These are phyloP conservation scores for Penicillium italicum DNA, from an alignment of 2,329 filamentous ascomycete species.

Conservation along the genomic window DNA sequence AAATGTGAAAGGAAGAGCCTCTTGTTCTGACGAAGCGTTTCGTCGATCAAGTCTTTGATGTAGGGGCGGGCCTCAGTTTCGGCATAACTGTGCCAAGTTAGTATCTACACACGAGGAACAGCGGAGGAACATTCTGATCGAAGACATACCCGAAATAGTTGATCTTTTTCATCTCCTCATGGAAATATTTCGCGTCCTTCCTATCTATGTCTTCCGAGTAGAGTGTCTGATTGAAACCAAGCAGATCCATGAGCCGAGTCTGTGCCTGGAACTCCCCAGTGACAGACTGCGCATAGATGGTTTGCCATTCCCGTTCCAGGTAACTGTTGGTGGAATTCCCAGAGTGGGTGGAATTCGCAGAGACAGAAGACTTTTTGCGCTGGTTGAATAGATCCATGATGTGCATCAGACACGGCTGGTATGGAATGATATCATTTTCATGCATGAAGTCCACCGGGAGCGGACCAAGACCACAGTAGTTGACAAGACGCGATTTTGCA, in stretches of 20 bases:
- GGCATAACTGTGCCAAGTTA: conserved; percentile 25
- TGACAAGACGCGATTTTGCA: conserved; percentile 30
- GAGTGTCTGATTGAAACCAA: conserved; percentile 35
- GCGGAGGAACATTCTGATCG: too few relatives aligned
- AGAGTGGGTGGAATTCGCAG: neutral
- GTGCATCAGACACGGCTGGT: conserved; percentile 33
- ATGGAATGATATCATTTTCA: conserved; percentile 26
- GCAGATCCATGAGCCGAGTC: conserved; percentile 28
- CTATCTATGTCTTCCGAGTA: conserved; percentile 29
- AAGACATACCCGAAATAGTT: conserved; percentile 45
- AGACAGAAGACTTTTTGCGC: conserved; percentile 9
- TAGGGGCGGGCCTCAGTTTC: conserved; percentile 42
- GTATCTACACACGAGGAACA: neutral
- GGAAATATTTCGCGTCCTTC: conserved; percentile 32
- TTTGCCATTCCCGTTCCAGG: conserved; percentile 27
- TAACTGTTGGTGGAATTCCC: conserved; percentile 1
- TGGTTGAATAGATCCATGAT: conserved; percentile 31
- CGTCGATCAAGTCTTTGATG: conserved; percentile 33
- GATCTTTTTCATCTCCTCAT: conserved; percentile 26
- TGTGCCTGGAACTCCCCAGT: conserved; percentile 30
- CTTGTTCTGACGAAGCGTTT: conserved; percentile 25
- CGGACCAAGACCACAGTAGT: conserved; percentile 31
- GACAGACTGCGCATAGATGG: conserved; percentile 30
- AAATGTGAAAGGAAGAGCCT: conserved; percentile 34
- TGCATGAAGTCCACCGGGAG: conserved; percentile 30